These are phyloP conservation scores for Pestalotiopsis sp. DNA, from an alignment of 2,329 filamentous ascomycete species.

Conservation along the genomic window DNA sequence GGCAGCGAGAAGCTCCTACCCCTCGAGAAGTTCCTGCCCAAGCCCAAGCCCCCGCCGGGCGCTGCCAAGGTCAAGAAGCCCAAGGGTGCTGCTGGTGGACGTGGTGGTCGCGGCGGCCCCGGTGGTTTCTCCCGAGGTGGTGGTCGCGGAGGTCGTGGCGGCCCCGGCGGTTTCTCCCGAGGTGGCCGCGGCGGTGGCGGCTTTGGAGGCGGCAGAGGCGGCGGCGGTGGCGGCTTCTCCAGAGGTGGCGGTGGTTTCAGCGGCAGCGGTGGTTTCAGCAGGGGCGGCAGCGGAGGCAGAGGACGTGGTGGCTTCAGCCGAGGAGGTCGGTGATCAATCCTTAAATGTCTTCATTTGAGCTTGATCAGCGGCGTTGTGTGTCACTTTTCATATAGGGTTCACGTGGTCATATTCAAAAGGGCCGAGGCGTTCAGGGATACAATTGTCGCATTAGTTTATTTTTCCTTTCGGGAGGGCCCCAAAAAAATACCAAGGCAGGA, in stretches of 20 bases:
- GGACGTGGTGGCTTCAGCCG: slow-evolving; percentile 41
- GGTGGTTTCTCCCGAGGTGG: slow-evolving; percentile 41
- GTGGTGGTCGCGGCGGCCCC: slow-evolving; percentile 45
- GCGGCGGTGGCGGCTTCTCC: slow-evolving; percentile 30
- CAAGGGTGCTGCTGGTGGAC: slow-evolving; percentile 65
- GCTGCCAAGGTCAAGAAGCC: slow-evolving; percentile 67
- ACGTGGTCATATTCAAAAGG: slow-evolving; percentile 16
- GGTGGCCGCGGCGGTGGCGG: slow-evolving; percentile 48
- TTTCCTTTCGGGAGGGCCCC: not conserved
- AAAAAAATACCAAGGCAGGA: slow-evolving; percentile 8
- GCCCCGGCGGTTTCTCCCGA: slow-evolving; percentile 60
- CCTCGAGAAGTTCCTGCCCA: slow-evolving; percentile 93
- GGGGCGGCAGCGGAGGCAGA: slow-evolving; percentile 60
- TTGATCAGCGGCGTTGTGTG: slow-evolving; percentile 12
- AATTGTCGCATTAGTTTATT: slow-evolving; percentile 10
- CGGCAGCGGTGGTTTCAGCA: slow-evolving; percentile 44
- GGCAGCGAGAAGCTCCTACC: slow-evolving; percentile 92
- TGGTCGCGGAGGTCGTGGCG: slow-evolving; percentile 25
- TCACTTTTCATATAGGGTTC: slow-evolving; percentile 11
- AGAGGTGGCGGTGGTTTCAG: slow-evolving; percentile 29
- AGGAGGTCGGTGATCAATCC: slow-evolving; percentile 12
- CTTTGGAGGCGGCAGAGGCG: slow-evolving; percentile 34
- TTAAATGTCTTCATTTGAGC: slow-evolving; percentile 2
- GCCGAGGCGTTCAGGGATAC: slow-evolving; percentile 17
- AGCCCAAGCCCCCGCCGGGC: slow-evolving; percentile 76